Evolutionary conservation across 179 eudicot species (phyloP), one percentile per base, ranked within the genome.

Genomic region (Beta macrorhiza): DNA sequence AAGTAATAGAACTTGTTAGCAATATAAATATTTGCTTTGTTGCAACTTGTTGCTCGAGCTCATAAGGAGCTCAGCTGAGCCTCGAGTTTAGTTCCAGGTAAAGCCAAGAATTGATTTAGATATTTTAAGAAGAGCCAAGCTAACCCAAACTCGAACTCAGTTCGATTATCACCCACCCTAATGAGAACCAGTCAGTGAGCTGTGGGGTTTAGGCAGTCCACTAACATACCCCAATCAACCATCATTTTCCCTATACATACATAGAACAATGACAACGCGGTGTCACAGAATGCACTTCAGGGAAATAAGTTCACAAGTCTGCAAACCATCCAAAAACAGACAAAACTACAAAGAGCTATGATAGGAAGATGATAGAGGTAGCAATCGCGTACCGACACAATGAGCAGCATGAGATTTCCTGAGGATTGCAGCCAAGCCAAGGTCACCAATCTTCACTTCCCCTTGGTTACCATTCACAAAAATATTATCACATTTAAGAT

Each of bases 391-490:
- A 76, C 81, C 83, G 47, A 84, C 87, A 82, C 84, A 86, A 82
- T 67, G 78, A 52, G 78, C 76, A 78, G 82, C 80, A 81, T 93
- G 98, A 53, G 98, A 92, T 81, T 95, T 93, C 52, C 92, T 78
- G 67, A 92, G 95, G 45, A 95, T 91, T 11, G 97, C 98, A 80
- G 98, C 98, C 44, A 95, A 91, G 72, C 98, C 98, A 37, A 95
- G 93, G 83, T 95, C 98, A 53, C 98, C 98, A 83, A 94, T 94
- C 91, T 94, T 94, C 17, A 94, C 96, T 81, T 94, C 94, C 25
- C 98, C 98, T 72, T 93, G 96, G 79, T 94, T 91, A 44, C 98
- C 98, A 85, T 94, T 94, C 22, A 94, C 79, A 78, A 94, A 94
- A 74, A 94, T 94, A 79, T 94, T 94, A 74, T 94, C 98, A 90